Percentiles rank a stretch among this genome's conserved stretches.
phyloP scores from a whole-genome alignment of 768 basidiomycete species.

The Leccinum obscurum region DNA sequence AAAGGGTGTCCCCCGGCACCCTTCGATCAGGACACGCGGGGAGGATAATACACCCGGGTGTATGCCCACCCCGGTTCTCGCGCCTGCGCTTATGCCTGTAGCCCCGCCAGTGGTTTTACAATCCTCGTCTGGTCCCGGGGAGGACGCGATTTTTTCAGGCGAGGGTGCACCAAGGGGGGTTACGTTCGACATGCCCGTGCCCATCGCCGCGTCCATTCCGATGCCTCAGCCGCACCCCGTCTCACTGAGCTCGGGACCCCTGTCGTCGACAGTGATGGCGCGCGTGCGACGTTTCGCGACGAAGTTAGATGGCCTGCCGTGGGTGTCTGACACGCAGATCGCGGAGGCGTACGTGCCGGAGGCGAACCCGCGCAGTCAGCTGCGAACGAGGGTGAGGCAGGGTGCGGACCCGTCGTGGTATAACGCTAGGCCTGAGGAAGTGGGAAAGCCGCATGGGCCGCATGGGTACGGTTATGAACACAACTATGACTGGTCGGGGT shows the following conservation, averaged over 20 bases:
- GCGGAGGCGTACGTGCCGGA: constrained; percentile 47
- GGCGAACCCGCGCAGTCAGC: constrained; percentile 18
- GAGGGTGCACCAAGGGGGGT: neutral
- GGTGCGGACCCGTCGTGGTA: constrained; percentile 33
- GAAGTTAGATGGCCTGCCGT: constrained; percentile 42
- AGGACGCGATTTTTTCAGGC: neutral
- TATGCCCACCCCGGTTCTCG: neutral
- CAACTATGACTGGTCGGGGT: constrained; percentile 18
- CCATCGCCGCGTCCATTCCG: constrained; percentile 1
- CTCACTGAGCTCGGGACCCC: neutral
- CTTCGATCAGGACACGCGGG: neutral
- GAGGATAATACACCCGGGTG: neutral
- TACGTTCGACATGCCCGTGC: constrained; percentile 1
- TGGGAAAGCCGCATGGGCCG: neutral
- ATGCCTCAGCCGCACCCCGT: neutral
- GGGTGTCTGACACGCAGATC: constrained; percentile 42
- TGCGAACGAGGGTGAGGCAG: constrained; percentile 11
- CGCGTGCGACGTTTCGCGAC: constrained; percentile 38
- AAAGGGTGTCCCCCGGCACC: neutral
- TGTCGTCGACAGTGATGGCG: constrained; percentile 29
- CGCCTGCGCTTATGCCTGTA: neutral
- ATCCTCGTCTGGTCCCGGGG: neutral
- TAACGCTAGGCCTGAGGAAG: constrained; percentile 14
- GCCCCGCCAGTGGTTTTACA: neutral
- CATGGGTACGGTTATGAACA: neutral